Conservation (phyloP, 306 rosid species). For the Delonix regia region DNA sequence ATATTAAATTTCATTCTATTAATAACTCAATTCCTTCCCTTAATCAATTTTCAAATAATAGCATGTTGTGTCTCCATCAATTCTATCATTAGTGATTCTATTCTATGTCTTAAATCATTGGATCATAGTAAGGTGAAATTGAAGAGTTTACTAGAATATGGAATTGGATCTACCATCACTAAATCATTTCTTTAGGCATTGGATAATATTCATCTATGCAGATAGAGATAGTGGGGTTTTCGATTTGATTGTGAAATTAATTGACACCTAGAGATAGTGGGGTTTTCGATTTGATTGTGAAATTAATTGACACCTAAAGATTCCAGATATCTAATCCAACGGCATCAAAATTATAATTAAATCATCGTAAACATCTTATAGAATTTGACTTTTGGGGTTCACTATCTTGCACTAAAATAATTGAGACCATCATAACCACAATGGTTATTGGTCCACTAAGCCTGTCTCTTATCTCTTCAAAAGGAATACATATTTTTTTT, state of each 20-base stretch:
- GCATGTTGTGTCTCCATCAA: too few species aligned
- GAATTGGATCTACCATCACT: neutral
- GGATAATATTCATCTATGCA: neutral
- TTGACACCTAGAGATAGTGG: neutral
- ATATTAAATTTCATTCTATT: too few species aligned
- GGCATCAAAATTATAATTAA: neutral
- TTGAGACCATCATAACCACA: constrained; percentile 17
- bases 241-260: neutral
- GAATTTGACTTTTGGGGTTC: constrained; percentile 2
- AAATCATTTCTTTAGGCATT: neutral
- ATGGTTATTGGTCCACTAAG: constrained; percentile 13
- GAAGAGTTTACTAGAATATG: neutral
- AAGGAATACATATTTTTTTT: neutral
- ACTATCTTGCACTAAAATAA: neutral
- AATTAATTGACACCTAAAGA: neutral
- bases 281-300: neutral
- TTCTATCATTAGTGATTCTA: too few species aligned
- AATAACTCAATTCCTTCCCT: too few species aligned
- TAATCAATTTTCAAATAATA: too few species aligned
- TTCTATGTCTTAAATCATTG: too few species aligned
- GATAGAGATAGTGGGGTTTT: neutral
- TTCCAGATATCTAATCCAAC: neutral
- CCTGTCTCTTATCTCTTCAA: neutral
- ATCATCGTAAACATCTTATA: neutral
- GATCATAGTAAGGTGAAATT: too few species aligned